Percentiles rank a stretch among this genome's conserved stretches.
These are phyloP conservation scores for Amborella trichopoda DNA, from an alignment of 164 flowering plant species.

Conservation along the genomic window DNA sequence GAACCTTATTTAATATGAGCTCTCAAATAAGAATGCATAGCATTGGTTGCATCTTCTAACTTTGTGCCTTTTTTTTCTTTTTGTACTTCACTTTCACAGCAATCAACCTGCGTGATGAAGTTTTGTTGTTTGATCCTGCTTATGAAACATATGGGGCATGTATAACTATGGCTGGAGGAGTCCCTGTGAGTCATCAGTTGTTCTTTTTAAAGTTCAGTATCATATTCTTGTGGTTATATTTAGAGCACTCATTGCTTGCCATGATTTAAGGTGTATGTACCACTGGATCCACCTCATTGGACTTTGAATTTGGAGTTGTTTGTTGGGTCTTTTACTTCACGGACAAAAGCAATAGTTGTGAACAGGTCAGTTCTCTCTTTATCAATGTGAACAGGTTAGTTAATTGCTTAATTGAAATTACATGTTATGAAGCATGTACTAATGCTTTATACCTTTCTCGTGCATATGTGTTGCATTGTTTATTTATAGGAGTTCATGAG, in stretches of 20 bases:
- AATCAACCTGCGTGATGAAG: slow-evolving; percentile 67
- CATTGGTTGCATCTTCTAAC: too few relatives aligned
- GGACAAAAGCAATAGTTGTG: slow-evolving; percentile 59
- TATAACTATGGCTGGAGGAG: slow-evolving; percentile 61
- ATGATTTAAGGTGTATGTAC: slow-evolving; percentile 39
- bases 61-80: background rate
- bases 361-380: slow-evolving; percentile 48
- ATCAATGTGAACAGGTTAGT: too few relatives aligned
- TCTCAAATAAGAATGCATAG: too few relatives aligned
- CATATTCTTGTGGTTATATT: background rate
- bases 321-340: slow-evolving; percentile 28
- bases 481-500: too few relatives aligned
- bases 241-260: background rate
- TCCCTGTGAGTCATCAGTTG: slow-evolving; percentile 44
- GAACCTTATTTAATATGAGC: too few relatives aligned
- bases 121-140: slow-evolving; percentile 64
- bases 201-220: background rate
- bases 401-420: too few relatives aligned
- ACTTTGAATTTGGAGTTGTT: slow-evolving; percentile 44
- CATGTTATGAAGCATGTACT: too few relatives aligned
- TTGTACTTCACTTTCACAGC: too few relatives aligned
- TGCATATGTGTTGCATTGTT: too few relatives aligned
- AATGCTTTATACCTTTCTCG: too few relatives aligned
- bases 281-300: slow-evolving; percentile 75
- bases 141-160: slow-evolving; percentile 70